Evolutionary conservation across 805 yeast genomes (phyloP).

Genomic region (Saturnispora sekii): DNA sequence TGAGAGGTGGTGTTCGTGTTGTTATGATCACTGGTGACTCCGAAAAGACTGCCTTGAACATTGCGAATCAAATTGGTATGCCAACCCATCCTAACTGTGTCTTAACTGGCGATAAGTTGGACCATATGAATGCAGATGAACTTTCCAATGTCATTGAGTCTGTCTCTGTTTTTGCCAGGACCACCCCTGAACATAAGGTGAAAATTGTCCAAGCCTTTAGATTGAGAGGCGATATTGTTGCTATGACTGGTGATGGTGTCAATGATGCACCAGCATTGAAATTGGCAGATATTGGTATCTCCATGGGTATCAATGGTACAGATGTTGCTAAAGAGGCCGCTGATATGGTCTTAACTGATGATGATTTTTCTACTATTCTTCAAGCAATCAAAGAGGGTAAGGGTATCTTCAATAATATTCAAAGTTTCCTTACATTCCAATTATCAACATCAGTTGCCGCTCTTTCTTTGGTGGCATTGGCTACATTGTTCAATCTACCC

Average conservation of each 20-base stretch:
- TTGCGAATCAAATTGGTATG: constrained; percentile 86
- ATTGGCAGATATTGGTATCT: constrained; percentile 90
- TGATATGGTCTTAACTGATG: constrained; percentile 95
- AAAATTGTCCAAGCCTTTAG: constrained; percentile 84
- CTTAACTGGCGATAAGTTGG: constrained; percentile 77
- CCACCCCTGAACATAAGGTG: constrained; percentile 90
- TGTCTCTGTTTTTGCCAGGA: constrained; percentile 88
- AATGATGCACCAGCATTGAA: constrained; percentile 98
- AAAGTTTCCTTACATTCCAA: constrained; percentile 90
- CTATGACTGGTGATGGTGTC: constrained; percentile 99
- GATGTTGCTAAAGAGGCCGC: constrained; percentile 98
- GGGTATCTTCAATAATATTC: constrained; percentile 93
- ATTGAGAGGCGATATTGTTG: constrained; percentile 87
- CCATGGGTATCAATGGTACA: constrained; percentile 91
- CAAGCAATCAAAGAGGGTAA: constrained; percentile 96
- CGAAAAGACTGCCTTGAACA: constrained; percentile 75
- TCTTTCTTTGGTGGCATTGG: constrained; percentile 72
- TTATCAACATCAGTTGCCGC: constrained; percentile 95
- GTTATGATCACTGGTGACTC: constrained; percentile 97
- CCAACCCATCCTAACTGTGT: constrained; percentile 60
- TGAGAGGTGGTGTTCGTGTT: constrained; percentile 94
- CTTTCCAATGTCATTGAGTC: constrained; percentile 67
- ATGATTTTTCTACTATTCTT: constrained; percentile 89
- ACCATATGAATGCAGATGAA: constrained; percentile 59
- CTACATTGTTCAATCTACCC: constrained; percentile 81